These are phyloP conservation scores for Aspergillus sclerotiicarbonarius DNA, from an alignment of 495 filamentous ascomycete genomes.

Conservation along the genomic window DNA sequence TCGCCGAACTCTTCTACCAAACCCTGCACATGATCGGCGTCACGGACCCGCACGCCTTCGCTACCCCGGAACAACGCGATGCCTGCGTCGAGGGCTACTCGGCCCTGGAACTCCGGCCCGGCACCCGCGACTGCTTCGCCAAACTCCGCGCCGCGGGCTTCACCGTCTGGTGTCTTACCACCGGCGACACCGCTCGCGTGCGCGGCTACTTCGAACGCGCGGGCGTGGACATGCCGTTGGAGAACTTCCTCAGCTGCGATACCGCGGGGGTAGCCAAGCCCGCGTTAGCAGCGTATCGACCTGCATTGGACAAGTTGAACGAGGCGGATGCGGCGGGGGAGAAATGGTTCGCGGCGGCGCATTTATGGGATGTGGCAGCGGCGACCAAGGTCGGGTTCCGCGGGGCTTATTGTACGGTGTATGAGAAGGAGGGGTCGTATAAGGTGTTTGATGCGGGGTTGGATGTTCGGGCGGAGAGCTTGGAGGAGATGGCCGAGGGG, in stretches of 20 bases:
- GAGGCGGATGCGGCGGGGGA: conserved; percentile 9
- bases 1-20: conserved; percentile 39
- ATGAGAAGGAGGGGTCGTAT: conserved; percentile 25
- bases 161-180: conserved; percentile 43
- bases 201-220: conserved; percentile 35
- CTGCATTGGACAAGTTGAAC: conserved; percentile 14
- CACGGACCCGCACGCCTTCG: conserved; percentile 29
- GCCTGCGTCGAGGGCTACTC: conserved; percentile 27
- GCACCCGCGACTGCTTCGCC: conserved; percentile 28
- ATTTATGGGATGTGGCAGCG: conserved; percentile 40
- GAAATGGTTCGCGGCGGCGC: conserved; percentile 37
- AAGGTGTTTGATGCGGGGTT: conserved; percentile 24
- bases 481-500: conserved; percentile 28
- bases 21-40: conserved; percentile 37
- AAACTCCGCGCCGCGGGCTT: conserved; percentile 34
- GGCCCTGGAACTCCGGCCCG: conserved; percentile 28
- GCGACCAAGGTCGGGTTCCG: conserved; percentile 29
- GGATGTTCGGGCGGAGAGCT: conserved; percentile 26
- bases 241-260: conserved; percentile 43
- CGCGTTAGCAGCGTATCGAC: conserved; percentile 28
- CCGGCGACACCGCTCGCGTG: conserved; percentile 36
- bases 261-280: conserved; percentile 32
- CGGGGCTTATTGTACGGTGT: conserved; percentile 31
- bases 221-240: conserved; percentile 36
- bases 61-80: conserved; percentile 33